Base-by-base conservation (phyloP, 2,329 filamentous ascomycete species). In the Pseudogymnoascus sp. region DNA sequence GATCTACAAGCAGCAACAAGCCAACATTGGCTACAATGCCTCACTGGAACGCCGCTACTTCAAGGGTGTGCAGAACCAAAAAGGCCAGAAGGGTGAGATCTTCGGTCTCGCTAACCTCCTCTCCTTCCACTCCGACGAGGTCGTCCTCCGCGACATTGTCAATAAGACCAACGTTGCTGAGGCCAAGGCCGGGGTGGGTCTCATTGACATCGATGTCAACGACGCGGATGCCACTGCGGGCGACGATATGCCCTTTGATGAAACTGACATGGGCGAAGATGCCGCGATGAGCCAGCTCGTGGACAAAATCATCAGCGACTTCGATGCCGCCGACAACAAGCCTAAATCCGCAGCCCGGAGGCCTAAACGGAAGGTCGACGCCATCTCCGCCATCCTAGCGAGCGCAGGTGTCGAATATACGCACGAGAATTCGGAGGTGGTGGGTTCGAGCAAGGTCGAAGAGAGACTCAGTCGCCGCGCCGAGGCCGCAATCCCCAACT, bases 131-230 rank as follows among this genome's bases (percentile, higher is more conserved):
- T 84, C 86, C 58, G 85, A 93, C 67, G 89, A 89, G 64, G 83
- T 96, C 11, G 82, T 97, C 12, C 82, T 97, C 4, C 85, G 90
- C n/a, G 91, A 97, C 62, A 97, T 99, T 68, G 91, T 99, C 69
- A 96, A 97, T 79, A 96, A 97, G 75, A 97, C 95, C 28, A 99
- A 99, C 70, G 87, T 99, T 60, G 95, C 95, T 3, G 95, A 99
- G 77, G 91, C 91, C 43, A 90, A 88, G 71, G 91, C 89, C 0
- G 93, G 92, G 0, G 89, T 97, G 8, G 83, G 85, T 28, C 85
- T 97, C 31, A 81, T 88, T n/a, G 88, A 90, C 61, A 82, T 96
- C 16, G 86, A 96, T 64, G 82, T 81, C 0, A 79, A 78, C 5
- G 79, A 83, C 49, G 58, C 35, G 14, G 58, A 60, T 2, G 9